Conservation (phyloP, 805 yeast genomes). For the Kuraishia hungarica region DNA sequence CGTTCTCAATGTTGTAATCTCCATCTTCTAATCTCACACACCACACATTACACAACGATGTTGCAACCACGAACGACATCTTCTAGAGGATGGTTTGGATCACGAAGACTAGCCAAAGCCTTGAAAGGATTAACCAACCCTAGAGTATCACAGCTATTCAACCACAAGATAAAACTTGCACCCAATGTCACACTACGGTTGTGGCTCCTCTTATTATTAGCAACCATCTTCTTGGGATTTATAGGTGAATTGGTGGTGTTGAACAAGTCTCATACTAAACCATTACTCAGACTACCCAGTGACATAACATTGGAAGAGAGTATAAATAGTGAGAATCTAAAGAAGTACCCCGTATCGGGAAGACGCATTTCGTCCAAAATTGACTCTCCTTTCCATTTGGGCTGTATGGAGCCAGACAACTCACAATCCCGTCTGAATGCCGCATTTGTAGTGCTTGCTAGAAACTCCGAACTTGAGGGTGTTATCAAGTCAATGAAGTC, state of each 20-base stretch:
- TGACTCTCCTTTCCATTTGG: constrained; percentile 23
- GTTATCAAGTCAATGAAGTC: constrained; percentile 66
- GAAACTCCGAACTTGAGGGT: constrained; percentile 75
- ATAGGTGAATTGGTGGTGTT: not conserved
- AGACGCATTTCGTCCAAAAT: constrained; percentile 14
- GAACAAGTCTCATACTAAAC: not conserved
- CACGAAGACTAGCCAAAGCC: not conserved
- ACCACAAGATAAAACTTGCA: not conserved
- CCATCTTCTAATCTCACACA: too few relatives aligned
- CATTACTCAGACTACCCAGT: not conserved
- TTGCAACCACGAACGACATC: not conserved
- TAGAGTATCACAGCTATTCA: not conserved
- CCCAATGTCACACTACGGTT: not conserved
- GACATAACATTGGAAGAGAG: not conserved
- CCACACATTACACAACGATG: not conserved
- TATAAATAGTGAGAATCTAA: constrained; percentile 1
- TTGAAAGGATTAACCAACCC: not conserved
- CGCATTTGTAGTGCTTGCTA: constrained; percentile 72
- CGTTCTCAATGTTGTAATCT: too few relatives aligned
- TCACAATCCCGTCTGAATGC: constrained; percentile 58
- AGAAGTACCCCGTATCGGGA: constrained; percentile 16
- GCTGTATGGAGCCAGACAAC: constrained; percentile 20
- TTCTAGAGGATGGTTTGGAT: not conserved
- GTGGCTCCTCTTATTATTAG: not conserved
- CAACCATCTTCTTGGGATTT: not conserved